A percentile compares a stretch with the other conserved stretches of the same genome.
Conservation (phyloP, 176 grass and related monocot species). For the Stipa capillata region DNA sequence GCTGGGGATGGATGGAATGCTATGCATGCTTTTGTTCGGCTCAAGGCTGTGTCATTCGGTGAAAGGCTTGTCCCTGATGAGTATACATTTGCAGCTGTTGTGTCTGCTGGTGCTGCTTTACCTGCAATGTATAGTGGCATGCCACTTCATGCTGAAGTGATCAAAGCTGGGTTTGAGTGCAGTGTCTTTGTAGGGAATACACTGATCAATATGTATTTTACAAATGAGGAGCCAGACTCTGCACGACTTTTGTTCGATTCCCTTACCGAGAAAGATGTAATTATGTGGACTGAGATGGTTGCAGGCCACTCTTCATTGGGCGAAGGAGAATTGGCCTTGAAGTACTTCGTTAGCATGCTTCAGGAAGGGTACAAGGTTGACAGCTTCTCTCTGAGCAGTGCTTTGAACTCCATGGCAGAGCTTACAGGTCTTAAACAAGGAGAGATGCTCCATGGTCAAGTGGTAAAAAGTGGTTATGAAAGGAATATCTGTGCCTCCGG, state of each 20-base stretch:
- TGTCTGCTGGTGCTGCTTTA: slow-evolving; percentile 57
- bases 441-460: slow-evolving; percentile 69
- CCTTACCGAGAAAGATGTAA: slow-evolving; percentile 57
- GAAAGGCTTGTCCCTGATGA: slow-evolving; percentile 47
- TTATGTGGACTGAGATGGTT: slow-evolving; percentile 98
- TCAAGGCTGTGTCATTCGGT: slow-evolving; percentile 14
- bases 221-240: slow-evolving; percentile 41
- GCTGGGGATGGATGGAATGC: slow-evolving; percentile 40
- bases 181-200: slow-evolving; percentile 71
- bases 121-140: slow-evolving; percentile 50
- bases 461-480: slow-evolving; percentile 58
- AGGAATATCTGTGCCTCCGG: slow-evolving; percentile 68
- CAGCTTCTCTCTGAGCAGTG: slow-evolving; percentile 86
- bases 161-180: slow-evolving; percentile 50
- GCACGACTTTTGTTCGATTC: slow-evolving; percentile 54
- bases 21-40: slow-evolving; percentile 45
- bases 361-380: slow-evolving; percentile 61
- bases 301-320: slow-evolving; percentile 61
- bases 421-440: slow-evolving; percentile 69
- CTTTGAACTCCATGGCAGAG: slow-evolving; percentile 53
- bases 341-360: slow-evolving; percentile 64
- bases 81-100: slow-evolving; percentile 62
- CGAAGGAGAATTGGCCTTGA: slow-evolving; percentile 63
- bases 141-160: slow-evolving; percentile 56
- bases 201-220: slow-evolving; percentile 91